Evolutionary conservation across 352 stramenopile species (phyloP), one percentile per base, ranked within the genome.

Genomic region (Aphanomyces euteiches): DNA sequence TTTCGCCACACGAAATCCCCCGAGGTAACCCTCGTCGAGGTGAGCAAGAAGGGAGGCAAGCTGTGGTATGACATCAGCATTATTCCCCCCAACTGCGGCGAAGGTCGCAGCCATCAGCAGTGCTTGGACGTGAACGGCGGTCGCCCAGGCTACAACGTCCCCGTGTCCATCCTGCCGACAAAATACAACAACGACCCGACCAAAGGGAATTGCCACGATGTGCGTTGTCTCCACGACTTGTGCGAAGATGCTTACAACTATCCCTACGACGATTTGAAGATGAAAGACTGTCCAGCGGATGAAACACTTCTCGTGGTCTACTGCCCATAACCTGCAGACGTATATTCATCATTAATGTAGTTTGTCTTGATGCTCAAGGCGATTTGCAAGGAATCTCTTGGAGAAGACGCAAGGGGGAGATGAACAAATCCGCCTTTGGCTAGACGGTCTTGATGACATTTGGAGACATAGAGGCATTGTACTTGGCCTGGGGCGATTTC

Each of bases 11-110:
- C 65, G 10, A 34, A 38, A 2, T 40, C 47, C 38, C 19, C 43
- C 19, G 13, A 77, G 48, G 74, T 65, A 21, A 78, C 72, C 4
- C 67, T 76, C n/a, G 67, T 67, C n/a, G 56, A 77, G 54, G 66
- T 76, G 38, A 66, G 64, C 37, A 56, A 64, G 38, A 40, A 21
- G 13, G 69, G 38, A 34, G 68, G 59, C 39, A 76, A 74, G 43
- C 13, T 72, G 34, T 79, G 66, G 72, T 79, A 78, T 66, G 72
- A 74, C 65, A 70, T 81, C 56, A 79, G 68, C 57, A 68, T 74
- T 36, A 69, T 75, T n/a, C 73, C 75, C 12, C 73, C 76, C 28
- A 66, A 65, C 3, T 69, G 73, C 13, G 53, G 37, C 2, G 45
- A 63, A 66, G 76, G 76, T 47, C n/a, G 45, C 6, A 75, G 76